phyloP scores from a whole-genome alignment of 768 basidiomycete genomes.

The Lactifluus echinatus region DNA sequence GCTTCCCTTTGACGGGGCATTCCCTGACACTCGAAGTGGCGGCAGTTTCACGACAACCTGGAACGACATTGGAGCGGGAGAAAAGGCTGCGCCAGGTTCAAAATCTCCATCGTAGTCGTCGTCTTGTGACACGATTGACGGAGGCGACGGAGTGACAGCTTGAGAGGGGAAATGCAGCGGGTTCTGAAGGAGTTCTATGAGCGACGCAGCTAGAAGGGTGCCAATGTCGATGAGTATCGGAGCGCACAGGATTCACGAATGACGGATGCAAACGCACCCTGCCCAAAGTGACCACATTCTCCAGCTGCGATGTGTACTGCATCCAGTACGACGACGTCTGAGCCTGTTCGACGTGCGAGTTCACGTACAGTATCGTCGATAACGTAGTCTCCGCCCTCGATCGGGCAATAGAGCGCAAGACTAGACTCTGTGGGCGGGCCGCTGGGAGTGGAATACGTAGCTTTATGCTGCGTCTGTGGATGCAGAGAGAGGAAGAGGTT shows the following conservation, averaged over 20 bases:
- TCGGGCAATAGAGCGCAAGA: conserved; percentile 79
- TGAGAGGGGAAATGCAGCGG: conserved; percentile 58
- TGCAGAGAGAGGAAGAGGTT: conserved; percentile 72
- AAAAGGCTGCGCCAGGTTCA: conserved; percentile 20
- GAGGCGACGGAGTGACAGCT: conserved; percentile 24
- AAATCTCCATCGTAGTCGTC: conserved; percentile 41
- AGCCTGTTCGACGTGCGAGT: conserved; percentile 59
- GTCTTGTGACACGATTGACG: conserved; percentile 27
- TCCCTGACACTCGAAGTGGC: conserved; percentile 21
- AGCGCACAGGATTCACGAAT: no score
- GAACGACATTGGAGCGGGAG: conserved; percentile 41
- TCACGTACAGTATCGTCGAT: conserved; percentile 73
- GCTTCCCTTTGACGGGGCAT: conserved; percentile 3
- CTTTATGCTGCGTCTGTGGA: conserved; percentile 72
- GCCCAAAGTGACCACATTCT: conserved; percentile 80
- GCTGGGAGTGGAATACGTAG: conserved; percentile 46
- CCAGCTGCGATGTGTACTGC: conserved; percentile 78
- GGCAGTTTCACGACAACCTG: conserved; percentile 33
- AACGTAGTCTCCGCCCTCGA: conserved; percentile 80
- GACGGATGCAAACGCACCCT: conserved; percentile 38
- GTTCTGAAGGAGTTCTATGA: conserved; percentile 60
- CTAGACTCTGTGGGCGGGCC: conserved; percentile 66
- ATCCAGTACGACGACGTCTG: conserved; percentile 83
- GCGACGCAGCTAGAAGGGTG: conserved; percentile 48
- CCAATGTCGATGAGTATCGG: neutral